These are phyloP conservation scores for Obba rivulosa DNA, from an alignment of 768 basidiomycete species.

Conservation along the genomic window DNA sequence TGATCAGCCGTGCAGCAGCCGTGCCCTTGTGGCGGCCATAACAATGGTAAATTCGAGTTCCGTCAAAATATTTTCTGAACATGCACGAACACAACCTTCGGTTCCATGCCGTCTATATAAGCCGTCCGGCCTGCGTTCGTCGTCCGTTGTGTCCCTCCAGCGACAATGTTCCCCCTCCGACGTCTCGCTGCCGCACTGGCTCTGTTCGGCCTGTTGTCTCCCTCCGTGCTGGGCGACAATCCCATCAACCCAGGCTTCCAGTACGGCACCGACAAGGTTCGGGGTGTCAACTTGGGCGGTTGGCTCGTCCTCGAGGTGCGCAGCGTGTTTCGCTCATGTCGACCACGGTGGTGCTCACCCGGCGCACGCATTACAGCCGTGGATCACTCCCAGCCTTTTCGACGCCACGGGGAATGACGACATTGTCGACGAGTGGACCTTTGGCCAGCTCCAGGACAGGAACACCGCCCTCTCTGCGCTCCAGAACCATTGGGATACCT, in stretches of 20 bases:
- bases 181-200: conserved; percentile 10
- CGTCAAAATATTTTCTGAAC: neutral
- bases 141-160: conserved; percentile 1
- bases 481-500: conserved; percentile 67
- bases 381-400: conserved; percentile 76
- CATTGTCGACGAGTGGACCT: conserved; percentile 78
- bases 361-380: conserved; percentile 39
- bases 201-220: conserved; percentile 23
- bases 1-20: no score
- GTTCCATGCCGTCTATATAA: neutral
- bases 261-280: conserved; percentile 68
- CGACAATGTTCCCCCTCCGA: conserved; percentile 15
- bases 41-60: no score
- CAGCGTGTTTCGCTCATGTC: neutral
- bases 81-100: neutral
- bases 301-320: conserved; percentile 53
- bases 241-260: conserved; percentile 55
- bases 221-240: conserved; percentile 16
- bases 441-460: conserved; percentile 54
- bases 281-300: conserved; percentile 80
- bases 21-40: no score
- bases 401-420: conserved; percentile 51
- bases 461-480: conserved; percentile 46
- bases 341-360: conserved; percentile 17
- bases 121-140: neutral